Evolutionary conservation across 1,284 basidiomycete genomes (phyloP).

Genomic region (Boletus mariae): DNA sequence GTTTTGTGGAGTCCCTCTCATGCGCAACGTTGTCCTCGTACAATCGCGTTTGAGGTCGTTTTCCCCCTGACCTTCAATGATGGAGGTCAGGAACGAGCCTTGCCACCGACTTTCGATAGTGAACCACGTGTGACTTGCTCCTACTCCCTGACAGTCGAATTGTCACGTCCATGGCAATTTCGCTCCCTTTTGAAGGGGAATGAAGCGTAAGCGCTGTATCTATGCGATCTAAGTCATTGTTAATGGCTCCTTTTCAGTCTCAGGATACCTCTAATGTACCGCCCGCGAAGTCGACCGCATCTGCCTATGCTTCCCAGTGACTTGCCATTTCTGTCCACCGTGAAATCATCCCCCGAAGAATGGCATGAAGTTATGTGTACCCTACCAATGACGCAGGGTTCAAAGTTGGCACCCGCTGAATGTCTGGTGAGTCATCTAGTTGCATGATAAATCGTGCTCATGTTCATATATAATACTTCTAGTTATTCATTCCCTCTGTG

Average conservation of each 20-base stretch:
- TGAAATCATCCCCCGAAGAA: constrained; percentile 33
- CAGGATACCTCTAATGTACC: constrained; percentile 24
- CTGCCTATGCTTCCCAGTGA: constrained; percentile 27
- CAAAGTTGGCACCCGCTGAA: constrained; percentile 21
- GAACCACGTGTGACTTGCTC: constrained; percentile 16
- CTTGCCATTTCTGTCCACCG: constrained; percentile 26
- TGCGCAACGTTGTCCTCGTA: constrained; percentile 18
- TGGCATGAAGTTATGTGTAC: constrained; percentile 29
- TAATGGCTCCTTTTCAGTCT: constrained; percentile 16
- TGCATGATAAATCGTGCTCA: neutral
- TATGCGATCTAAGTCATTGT: neutral
- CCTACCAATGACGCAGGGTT: constrained; percentile 20
- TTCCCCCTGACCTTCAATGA: constrained; percentile 29
- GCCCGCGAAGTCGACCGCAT: constrained; percentile 24
- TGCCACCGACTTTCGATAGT: constrained; percentile 27
- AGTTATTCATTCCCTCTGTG: constrained; percentile 32
- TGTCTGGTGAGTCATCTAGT: constrained; percentile 25
- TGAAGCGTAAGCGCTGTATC: constrained; percentile 16
- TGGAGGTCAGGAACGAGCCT: constrained; percentile 10
- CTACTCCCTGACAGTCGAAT: constrained; percentile 25
- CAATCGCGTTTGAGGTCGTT: constrained; percentile 20
- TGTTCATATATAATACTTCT: neutral
- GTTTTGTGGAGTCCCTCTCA: constrained; percentile 19
- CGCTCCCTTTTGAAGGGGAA: constrained; percentile 18
- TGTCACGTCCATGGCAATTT: constrained; percentile 22